Percentiles rank a stretch among this genome's conserved stretches.
phyloP scores from a whole-genome alignment of 768 basidiomycete species.

The Tricholoma flavovirens region DNA sequence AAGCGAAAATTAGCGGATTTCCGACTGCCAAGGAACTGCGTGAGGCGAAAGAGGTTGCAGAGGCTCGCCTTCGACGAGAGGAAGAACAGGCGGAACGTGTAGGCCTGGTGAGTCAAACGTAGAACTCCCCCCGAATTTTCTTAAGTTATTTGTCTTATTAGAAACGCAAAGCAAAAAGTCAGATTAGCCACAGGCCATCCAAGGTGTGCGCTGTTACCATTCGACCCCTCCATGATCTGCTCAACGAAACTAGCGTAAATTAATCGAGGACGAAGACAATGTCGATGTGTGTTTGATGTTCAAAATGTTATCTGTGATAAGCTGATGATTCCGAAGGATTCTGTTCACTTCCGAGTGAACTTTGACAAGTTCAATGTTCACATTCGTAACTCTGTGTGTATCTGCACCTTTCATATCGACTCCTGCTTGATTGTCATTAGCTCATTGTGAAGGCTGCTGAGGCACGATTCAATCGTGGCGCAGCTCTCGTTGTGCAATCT shows the following conservation, averaged over 20 bases:
- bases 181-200: constrained; percentile 37
- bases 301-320: constrained; percentile 6
- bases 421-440: constrained; percentile 33
- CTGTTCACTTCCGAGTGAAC: constrained; percentile 81
- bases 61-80: constrained; percentile 57
- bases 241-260: constrained; percentile 32
- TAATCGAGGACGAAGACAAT: constrained; percentile 42
- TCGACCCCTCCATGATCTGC: background rate
- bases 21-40: constrained; percentile 78
- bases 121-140: constrained; percentile 1
- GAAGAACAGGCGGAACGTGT: constrained; percentile 70
- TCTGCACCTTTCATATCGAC: background rate
- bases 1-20: constrained; percentile 64
- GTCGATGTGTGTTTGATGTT: constrained; percentile 55
- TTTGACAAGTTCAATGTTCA: constrained; percentile 83
- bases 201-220: constrained; percentile 38
- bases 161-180: constrained; percentile 61
- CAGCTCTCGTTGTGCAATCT: constrained; percentile 67
- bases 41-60: constrained; percentile 63
- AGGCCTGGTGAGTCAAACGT: constrained; percentile 52
- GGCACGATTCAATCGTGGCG: constrained; percentile 75
- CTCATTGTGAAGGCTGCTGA: constrained; percentile 70
- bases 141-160: constrained; percentile 27
- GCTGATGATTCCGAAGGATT: constrained; percentile 39
- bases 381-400: constrained; percentile 75